Evolutionary conservation across 148 eudicot species (phyloP).

Genomic region (Linanthus parryae): DNA sequence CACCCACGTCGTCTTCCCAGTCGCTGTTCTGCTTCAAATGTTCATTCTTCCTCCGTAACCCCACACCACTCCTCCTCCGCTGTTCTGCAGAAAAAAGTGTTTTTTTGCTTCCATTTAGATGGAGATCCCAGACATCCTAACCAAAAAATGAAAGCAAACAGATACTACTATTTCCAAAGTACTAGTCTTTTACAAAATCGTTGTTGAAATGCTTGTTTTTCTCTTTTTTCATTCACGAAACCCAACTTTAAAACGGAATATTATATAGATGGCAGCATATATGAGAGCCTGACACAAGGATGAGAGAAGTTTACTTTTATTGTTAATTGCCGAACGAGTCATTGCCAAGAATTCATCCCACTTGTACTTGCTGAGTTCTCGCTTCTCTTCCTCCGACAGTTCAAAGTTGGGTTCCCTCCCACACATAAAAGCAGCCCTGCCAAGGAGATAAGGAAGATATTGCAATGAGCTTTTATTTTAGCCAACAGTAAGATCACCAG

Average conservation of each 20-base stretch:
- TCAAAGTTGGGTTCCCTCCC: constrained; percentile 87
- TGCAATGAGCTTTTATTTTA: too few species aligned
- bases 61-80: constrained; percentile 24
- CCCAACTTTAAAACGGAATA: too few species aligned
- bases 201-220: background rate
- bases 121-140: too few species aligned
- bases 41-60: constrained; percentile 18
- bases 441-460: too few species aligned
- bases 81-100: too few species aligned
- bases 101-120: too few species aligned
- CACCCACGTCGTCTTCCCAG: constrained; percentile 37
- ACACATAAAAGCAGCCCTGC: constrained; percentile 94
- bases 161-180: background rate
- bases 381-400: constrained; percentile 70
- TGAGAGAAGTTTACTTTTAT: constrained; percentile 52
- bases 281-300: too few species aligned
- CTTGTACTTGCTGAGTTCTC: constrained; percentile 49
- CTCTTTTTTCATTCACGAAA: too few species aligned
- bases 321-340: constrained; percentile 63
- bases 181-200: background rate
- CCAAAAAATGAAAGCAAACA: background rate
- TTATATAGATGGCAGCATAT: too few species aligned
- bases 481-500: too few species aligned
- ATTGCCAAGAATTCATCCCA: constrained; percentile 78
- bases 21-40: constrained; percentile 20